Evolutionary conservation across 83 land plant genomes (phyloP), one percentile per base, ranked within the genome.

Genomic region (Picea abies): DNA sequence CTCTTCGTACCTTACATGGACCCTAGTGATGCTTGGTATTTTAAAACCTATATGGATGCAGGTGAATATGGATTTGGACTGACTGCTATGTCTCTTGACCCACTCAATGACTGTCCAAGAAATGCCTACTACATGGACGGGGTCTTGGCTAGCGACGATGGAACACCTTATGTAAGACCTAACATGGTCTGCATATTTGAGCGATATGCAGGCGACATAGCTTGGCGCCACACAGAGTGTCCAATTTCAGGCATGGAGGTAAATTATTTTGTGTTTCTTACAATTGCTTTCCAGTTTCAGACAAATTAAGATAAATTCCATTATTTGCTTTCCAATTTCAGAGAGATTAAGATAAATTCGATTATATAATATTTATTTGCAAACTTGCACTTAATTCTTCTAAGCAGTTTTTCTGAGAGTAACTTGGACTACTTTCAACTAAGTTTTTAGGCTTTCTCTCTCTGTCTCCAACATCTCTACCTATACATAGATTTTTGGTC

Each of bases 1-100:
- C 81, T 95, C 35, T 95, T 93, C 79, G 96, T 95, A 81, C 98
- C 98, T n/a, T 95, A 95, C 80, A 94, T 93, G 93, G 94, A 93
- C 70, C 94, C 96, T 15, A 85, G 87, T 9, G 94, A 93, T 15
- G 92, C 88, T 19, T 95, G 98, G 98, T 95, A 90, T 82, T 95
- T 93, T 84, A 94, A 92, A 88, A 92, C 96, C 12, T 95, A 93
- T 81, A 85, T 95, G 89, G 96, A 93, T 84, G 98, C 93, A 0
- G 96, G 98, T 2, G 98, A 95, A 72, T 95, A 93, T 82, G 96
- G 96, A 66, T 88, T 95, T 66, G 98, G 98, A 49, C 49, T 90
- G 20, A 84, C 78, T 64, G 78, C 94, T 22, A 83, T 88, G 85
- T 75, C 94, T 44, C 92, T 95, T 14, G 93, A 91, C 79, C 96